Evolutionary conservation across 2,329 filamentous ascomycete genomes (phyloP).

Genomic region (Aspergillus jensenii): DNA sequence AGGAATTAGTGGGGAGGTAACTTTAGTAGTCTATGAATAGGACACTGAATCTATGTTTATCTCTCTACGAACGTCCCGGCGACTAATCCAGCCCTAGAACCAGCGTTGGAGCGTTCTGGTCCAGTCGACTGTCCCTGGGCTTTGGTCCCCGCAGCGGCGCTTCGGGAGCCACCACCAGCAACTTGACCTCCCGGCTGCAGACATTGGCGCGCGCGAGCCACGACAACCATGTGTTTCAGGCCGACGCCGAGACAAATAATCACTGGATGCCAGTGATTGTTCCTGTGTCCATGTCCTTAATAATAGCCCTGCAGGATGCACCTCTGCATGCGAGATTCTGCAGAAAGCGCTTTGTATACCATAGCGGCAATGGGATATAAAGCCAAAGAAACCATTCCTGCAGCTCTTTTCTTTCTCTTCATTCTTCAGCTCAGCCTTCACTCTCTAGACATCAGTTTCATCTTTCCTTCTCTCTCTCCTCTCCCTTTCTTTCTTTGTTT

Average conservation of each 20-base stretch:
- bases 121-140: background rate
- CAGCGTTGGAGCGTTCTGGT: background rate
- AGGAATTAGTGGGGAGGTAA: background rate
- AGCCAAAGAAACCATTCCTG: background rate
- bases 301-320: background rate
- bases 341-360: slow-evolving; percentile 2
- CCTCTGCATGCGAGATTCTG: background rate
- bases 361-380: slow-evolving; percentile 2
- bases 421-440: slow-evolving; percentile 1
- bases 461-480: background rate
- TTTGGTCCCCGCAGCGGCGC: slow-evolving; percentile 8
- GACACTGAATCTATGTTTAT: slow-evolving; percentile 6
- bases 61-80: background rate
- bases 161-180: slow-evolving; percentile 4
- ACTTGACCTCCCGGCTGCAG: background rate
- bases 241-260: background rate
- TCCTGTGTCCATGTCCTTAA: background rate
- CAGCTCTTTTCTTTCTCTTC: slow-evolving; percentile 8
- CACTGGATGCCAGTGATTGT: background rate
- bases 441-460: slow-evolving; percentile 13
- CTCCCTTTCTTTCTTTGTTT: slow-evolving; percentile 9
- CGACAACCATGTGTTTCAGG: slow-evolving; percentile 9
- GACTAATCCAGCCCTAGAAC: background rate
- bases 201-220: slow-evolving; percentile 11
- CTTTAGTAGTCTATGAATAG: slow-evolving; percentile 7